A percentile compares a stretch with the other conserved stretches of the same genome.
These are phyloP conservation scores for Umbelopsis sp. DNA, from an alignment of 371 early-diverging fungal genomes.

Conservation along the genomic window DNA sequence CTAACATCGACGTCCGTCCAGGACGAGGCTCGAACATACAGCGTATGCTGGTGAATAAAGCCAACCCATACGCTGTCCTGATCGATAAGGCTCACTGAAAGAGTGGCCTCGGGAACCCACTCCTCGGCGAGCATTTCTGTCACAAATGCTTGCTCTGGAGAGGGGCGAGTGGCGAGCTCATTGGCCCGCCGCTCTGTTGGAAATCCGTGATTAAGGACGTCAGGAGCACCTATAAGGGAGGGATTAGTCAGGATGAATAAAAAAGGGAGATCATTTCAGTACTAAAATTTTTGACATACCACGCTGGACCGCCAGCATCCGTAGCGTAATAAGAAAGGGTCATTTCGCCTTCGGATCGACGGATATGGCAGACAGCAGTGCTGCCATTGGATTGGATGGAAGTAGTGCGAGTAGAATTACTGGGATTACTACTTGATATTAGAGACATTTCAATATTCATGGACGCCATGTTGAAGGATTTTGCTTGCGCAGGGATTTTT, in stretches of 20 bases:
- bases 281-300: slow-evolving; percentile 8
- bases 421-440: slow-evolving; percentile 11
- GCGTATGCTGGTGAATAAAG: background rate
- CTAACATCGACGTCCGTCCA: slow-evolving; percentile 4
- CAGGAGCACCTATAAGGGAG: slow-evolving; percentile 7
- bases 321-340: slow-evolving; percentile 10
- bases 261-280: background rate
- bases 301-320: slow-evolving; percentile 16
- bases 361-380: slow-evolving; percentile 10
- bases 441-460: slow-evolving; percentile 16
- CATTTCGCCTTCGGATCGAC: slow-evolving; percentile 15
- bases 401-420: background rate
- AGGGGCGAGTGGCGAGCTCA: slow-evolving; percentile 16
- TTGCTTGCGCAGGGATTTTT: background rate
- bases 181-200: slow-evolving; percentile 14
- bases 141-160: slow-evolving; percentile 14
- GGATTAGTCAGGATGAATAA: too few relatives aligned
- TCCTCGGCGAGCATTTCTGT: slow-evolving; percentile 15
- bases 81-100: slow-evolving; percentile 15
- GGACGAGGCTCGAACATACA: slow-evolving; percentile 17
- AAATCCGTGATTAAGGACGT: slow-evolving; percentile 7
- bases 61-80: slow-evolving; percentile 16
- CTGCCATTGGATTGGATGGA: background rate
- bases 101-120: slow-evolving; percentile 17
- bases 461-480: background rate